Conservation (phyloP, 1,284 basidiomycete species). For the Wallemia ichthyophaga region DNA sequence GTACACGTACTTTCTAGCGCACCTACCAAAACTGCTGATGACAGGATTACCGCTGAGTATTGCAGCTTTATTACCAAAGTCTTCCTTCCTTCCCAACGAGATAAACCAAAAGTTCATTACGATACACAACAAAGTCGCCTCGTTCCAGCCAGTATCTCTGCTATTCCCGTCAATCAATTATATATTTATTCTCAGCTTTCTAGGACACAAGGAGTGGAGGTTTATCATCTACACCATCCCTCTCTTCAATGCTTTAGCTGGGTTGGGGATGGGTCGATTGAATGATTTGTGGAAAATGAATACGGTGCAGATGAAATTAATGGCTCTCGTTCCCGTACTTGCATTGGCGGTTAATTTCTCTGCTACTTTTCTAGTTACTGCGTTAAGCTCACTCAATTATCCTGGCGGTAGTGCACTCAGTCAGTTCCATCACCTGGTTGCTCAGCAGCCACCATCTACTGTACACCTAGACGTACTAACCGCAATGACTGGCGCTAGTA, state of each 20-base stretch:
- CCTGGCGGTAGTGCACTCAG: conserved; percentile 54
- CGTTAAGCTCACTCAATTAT: conserved; percentile 46
- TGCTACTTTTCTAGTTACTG: conserved; percentile 24
- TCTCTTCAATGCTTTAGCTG: conserved; percentile 45
- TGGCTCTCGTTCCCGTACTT: conserved; percentile 17
- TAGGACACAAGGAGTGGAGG: conserved; percentile 59
- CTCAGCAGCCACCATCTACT: conserved; percentile 12
- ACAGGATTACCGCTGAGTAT: conserved; percentile 30
- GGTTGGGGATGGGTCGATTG: conserved; percentile 30
- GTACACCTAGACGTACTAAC: conserved; percentile 54
- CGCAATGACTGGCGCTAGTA: conserved; percentile 64
- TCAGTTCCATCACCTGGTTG: conserved; percentile 27
- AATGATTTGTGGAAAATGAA: conserved; percentile 17
- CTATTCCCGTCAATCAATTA: neutral
- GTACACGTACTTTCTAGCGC: conserved; percentile 34
- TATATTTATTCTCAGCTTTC: conserved; percentile 32
- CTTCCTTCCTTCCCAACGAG: neutral
- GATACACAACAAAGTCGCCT: neutral
- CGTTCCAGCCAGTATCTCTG: neutral
- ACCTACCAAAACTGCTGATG: conserved; percentile 51
- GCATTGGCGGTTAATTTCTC: conserved; percentile 25
- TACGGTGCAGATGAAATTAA: neutral
- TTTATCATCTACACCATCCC: conserved; percentile 74
- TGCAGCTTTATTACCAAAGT: conserved; percentile 19
- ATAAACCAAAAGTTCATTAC: neutral